Base-by-base conservation (phyloP, 2,329 filamentous ascomycete species). In the Diaporthe sp. region DNA sequence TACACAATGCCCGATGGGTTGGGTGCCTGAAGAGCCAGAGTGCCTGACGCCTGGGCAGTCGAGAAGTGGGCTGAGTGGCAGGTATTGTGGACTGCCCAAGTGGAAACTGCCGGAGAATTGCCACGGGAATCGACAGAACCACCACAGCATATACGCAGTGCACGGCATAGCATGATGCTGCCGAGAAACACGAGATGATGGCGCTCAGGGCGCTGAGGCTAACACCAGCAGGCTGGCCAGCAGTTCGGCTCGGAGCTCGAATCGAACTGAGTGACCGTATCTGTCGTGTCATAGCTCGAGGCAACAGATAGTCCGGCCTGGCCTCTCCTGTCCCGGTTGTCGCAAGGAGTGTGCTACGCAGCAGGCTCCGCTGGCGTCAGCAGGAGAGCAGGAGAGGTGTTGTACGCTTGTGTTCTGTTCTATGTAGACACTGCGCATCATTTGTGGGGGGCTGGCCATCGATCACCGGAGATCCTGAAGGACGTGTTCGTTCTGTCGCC, bases 121-220 rank as follows among this genome's bases (percentile, higher is more conserved):
- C 25, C 25, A 44, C 34, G 57, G 57, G n/a, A 63, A 47, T 39
- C 42, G 42, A 61, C 55, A 60, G 28, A n/a, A 72, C 25, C 42
- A 72, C 13, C 39, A 71, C 67, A n/a, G n/a, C 49, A n/a, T 44
- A n/a, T 44, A 37, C 55, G 31, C 31, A n/a, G 55, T 12, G 55
- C 25, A 47, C 55, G 25, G 28, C 37, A 42, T 31, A 31, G 34
- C 28, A 25, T 34, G 55, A 37, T 58, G 53, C 12, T 37, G 70
- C 34, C 25, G 57, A 31, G 58, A 34, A 63, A 63, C 70, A 47
- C 55, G 70, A 72, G 42, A 72, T 60, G 70, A 71, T n/a, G 68
- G 34, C 25, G n/a, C 37, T 8, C 25, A 34, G 51, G 47, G n/a
- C 13, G 25, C 12, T 17, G 57, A 60, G 57, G 57, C 57, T 17